These are phyloP conservation scores for Paramyrothecium roridum DNA, from an alignment of 2,329 filamentous ascomycete genomes.

Conservation along the genomic window DNA sequence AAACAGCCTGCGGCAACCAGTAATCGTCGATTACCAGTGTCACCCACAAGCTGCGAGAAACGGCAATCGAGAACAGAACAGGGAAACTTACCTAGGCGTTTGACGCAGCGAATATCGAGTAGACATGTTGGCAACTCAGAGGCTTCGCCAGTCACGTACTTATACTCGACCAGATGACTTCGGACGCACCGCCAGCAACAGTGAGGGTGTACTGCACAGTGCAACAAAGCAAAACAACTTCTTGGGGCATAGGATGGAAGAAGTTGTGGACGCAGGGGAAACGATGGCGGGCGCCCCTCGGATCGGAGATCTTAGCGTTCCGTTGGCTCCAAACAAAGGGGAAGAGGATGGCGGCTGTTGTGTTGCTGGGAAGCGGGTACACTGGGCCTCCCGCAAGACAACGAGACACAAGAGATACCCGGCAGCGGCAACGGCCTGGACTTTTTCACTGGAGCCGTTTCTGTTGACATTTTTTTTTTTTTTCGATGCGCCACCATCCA, in stretches of 20 bases:
- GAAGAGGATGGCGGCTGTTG: background rate
- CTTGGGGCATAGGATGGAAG: background rate
- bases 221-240: background rate
- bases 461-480: background rate
- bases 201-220: background rate
- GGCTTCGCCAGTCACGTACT: background rate
- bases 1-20: too few species aligned
- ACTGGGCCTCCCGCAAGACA: background rate
- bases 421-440: background rate
- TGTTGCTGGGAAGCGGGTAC: background rate
- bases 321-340: background rate
- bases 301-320: background rate
- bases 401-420: background rate
- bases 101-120: constrained; percentile 34
- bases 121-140: constrained; percentile 23
- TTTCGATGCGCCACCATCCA: background rate
- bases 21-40: background rate
- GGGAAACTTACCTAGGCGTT: constrained; percentile 28
- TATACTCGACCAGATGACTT: background rate
- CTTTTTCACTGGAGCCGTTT: background rate
- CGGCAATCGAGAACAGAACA: background rate
- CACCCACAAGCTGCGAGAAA: background rate
- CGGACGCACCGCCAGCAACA: background rate
- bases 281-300: background rate
- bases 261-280: background rate